Evolutionary conservation across 352 stramenopile species (phyloP).

Genomic region (Pythium guiyangense): DNA sequence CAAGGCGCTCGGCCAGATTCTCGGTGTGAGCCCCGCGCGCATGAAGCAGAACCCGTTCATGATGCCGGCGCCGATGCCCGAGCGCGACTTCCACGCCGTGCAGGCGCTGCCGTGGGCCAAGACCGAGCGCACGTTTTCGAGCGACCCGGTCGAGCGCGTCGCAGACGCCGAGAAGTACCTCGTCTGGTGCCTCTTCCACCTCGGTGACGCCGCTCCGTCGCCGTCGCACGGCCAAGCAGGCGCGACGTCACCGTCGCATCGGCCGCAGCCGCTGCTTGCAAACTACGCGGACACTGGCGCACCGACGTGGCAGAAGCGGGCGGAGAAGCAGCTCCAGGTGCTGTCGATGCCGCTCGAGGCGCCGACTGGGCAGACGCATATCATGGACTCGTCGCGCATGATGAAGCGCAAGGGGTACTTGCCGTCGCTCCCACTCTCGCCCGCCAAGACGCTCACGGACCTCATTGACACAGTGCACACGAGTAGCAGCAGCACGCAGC

Average conservation of each 20-base stretch:
- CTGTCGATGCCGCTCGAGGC: conserved; percentile 67
- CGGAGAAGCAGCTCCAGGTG: conserved; percentile 61
- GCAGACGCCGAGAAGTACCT: conserved; percentile 54
- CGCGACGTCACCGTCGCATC: background rate
- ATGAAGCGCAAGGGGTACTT: conserved; percentile 70
- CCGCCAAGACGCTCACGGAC: conserved; percentile 57
- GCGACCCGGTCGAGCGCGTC: conserved; percentile 36
- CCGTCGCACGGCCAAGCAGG: background rate
- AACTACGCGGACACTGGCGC: conserved; percentile 5
- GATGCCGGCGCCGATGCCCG: conserved; percentile 64
- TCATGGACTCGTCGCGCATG: conserved; percentile 70
- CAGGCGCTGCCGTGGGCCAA: conserved; percentile 22
- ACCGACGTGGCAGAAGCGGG: conserved; percentile 54
- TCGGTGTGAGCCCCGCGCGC: conserved; percentile 44
- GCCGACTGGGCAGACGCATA: conserved; percentile 35
- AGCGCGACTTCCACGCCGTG: conserved; percentile 43
- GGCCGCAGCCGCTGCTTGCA: background rate
- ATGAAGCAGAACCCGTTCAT: conserved; percentile 86
- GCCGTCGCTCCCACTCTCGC: conserved; percentile 49
- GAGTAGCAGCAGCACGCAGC: conserved; percentile 8
- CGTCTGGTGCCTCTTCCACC: conserved; percentile 56
- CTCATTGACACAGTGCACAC: conserved; percentile 47
- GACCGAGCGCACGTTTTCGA: conserved; percentile 18
- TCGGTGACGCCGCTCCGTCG: conserved; percentile 15
- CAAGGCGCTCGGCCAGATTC: conserved; percentile 34